Evolutionary conservation across 1,139 yeast genomes (phyloP), one percentile per base, ranked within the genome.

Genomic region (Pichia sp.): DNA sequence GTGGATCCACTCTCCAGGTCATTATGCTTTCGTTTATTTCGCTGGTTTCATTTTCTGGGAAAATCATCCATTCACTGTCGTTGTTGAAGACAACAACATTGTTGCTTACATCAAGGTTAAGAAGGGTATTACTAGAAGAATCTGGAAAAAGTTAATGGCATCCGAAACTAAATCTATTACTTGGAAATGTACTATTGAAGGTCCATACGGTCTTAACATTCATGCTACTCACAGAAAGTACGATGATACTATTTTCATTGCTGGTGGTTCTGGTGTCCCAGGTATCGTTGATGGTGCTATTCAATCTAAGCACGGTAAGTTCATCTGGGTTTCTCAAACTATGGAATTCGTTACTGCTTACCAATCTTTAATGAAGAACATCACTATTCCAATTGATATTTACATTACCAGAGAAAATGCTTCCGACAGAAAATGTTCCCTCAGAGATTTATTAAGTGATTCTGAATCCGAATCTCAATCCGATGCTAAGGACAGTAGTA

Each of bases 231-330:
- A 75, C 20, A 61, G 61, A 21, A 64, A 76, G 47, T 84, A 76
- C 59, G 81, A 79, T 45, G 76, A 74, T 44, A 68, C 74, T 4
- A 63, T 83, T 18, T 69, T 85, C 42, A 58, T 85, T 46, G 81
- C 84, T 1, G 86, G 90, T 52, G 91, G 91, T 38, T 79, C 82
- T 48, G 95, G 94, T 53, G 73, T 85, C 52, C 86, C 94, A 4
- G 84, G 85, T 27, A 44, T 51, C 28, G 70, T 65, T 48, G 67
- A 69, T 37, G 75, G 70, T 55, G 71, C 72, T 5, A 55, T 61
- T 34, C 63, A 66, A 42, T 58, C 45, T 14, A 10, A 40, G 1
- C 27, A 19, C 3, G 50, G 47, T 21, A 53, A 49, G 21, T 36
- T 53, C 14, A 27, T 54, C 11, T 55, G 53, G 55, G 37, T 55